Percentiles rank a stretch among this genome's conserved stretches.
Evolutionary conservation across 257 asterid genomes (phyloP).

Genomic region (Scutellaria barbata): DNA sequence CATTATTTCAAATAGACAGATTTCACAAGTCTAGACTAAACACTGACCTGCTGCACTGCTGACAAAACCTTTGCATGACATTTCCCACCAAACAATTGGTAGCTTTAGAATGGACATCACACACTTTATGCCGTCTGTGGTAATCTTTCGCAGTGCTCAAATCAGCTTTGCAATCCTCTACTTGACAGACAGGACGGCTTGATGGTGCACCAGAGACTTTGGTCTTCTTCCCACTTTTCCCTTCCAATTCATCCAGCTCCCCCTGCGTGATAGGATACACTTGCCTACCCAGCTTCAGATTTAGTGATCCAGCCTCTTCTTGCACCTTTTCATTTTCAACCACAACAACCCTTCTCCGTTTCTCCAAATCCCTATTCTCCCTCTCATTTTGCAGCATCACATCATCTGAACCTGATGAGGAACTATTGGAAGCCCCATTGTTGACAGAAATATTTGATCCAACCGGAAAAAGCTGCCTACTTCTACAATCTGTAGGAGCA

Average conservation of each 20-base stretch:
- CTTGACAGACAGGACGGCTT: constrained; percentile 76
- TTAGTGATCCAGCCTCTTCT: constrained; percentile 63
- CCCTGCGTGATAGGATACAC: constrained; percentile 54
- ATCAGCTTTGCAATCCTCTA: constrained; percentile 80
- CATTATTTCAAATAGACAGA: not conserved
- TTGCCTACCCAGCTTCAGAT: constrained; percentile 81
- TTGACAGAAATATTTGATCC: not conserved
- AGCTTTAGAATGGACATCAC: constrained; percentile 87
- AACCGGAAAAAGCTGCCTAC: constrained; percentile 59
- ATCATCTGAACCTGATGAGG: constrained; percentile 51
- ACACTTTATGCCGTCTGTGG: constrained; percentile 90
- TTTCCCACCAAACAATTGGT: constrained; percentile 72
- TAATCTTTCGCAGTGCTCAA: constrained; percentile 83
- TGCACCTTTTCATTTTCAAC: constrained; percentile 42
- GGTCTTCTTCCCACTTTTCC: constrained; percentile 69
- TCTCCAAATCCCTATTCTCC: constrained; percentile 70
- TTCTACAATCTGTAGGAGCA: constrained; percentile 61
- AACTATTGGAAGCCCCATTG: constrained; percentile 41
- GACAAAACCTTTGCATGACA: constrained; percentile 90
- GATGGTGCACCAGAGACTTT: constrained; percentile 54
- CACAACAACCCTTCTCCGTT: constrained; percentile 60
- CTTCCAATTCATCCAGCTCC: constrained; percentile 52
- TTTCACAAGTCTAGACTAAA: not conserved
- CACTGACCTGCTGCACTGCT: constrained; percentile 92
- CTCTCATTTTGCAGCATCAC: constrained; percentile 43